Evolutionary conservation across 1,284 basidiomycete genomes (phyloP).

Genomic region (Ustilago tritici): DNA sequence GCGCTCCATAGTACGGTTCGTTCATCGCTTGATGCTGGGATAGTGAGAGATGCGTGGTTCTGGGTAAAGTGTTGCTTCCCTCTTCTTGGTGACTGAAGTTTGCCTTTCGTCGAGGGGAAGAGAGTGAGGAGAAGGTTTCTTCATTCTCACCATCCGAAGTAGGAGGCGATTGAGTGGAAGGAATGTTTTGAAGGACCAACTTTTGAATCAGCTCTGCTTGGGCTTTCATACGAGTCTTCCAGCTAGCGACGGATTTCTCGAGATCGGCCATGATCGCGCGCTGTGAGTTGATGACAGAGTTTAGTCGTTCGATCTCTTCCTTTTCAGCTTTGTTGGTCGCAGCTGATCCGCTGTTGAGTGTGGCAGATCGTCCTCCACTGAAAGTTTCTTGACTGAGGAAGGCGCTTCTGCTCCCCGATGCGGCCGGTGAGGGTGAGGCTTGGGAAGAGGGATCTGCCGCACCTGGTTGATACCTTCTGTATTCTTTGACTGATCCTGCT

Average conservation of each 20-base stretch:
- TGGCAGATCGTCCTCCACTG: slow-evolving; percentile 1
- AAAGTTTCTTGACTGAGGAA: slow-evolving; percentile 21
- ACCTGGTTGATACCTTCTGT: slow-evolving; percentile 34
- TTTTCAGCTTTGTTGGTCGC: slow-evolving; percentile 31
- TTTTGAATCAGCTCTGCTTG: slow-evolving; percentile 61
- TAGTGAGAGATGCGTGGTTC: slow-evolving; percentile 39
- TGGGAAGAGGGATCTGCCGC: neutral
- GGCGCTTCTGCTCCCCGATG: slow-evolving; percentile 23
- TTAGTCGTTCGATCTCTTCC: slow-evolving; percentile 61
- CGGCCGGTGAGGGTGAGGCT: slow-evolving; percentile 16
- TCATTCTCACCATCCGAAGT: slow-evolving; percentile 28
- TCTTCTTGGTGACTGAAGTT: neutral
- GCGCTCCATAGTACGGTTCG: slow-evolving; percentile 59
- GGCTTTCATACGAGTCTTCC: slow-evolving; percentile 54
- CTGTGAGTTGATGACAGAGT: slow-evolving; percentile 58
- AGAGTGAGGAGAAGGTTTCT: neutral
- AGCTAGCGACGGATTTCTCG: slow-evolving; percentile 55
- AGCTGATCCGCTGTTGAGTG: neutral
- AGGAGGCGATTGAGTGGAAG: slow-evolving; percentile 12
- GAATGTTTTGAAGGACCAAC: slow-evolving; percentile 30
- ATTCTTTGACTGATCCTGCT: slow-evolving; percentile 60
- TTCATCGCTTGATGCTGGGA: neutral
- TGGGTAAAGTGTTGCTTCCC: slow-evolving; percentile 14
- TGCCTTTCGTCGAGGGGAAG: slow-evolving; percentile 4
- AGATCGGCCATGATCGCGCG: slow-evolving; percentile 62